Conservation (phyloP, 2,329 filamentous ascomycete genomes). For the Aspergillus sp. region DNA sequence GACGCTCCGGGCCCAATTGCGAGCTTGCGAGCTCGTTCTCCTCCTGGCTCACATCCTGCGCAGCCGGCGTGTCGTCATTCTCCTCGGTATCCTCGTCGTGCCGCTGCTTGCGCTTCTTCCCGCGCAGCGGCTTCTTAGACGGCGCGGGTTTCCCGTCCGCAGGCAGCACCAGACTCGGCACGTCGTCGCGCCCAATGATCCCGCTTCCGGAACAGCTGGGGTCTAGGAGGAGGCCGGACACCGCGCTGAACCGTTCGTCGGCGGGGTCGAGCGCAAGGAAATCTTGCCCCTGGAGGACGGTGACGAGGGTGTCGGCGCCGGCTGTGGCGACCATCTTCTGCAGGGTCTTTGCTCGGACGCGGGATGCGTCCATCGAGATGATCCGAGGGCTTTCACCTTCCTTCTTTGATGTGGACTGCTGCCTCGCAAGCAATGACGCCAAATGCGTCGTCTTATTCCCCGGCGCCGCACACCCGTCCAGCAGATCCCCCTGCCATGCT, state of each 20-base stretch:
- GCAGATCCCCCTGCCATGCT: constrained; percentile 62
- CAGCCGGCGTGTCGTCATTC: background rate
- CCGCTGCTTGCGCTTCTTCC: constrained; percentile 46
- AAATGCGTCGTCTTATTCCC: constrained; percentile 97
- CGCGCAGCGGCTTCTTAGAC: constrained; percentile 13
- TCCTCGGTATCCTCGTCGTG: constrained; percentile 11
- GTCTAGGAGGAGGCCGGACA: constrained; percentile 81
- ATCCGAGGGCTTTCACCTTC: constrained; percentile 46
- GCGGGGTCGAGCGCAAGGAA: constrained; percentile 73
- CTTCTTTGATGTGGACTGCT: constrained; percentile 19
- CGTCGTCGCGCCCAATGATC: constrained; percentile 83
- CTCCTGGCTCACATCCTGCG: constrained; percentile 10
- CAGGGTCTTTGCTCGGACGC: constrained; percentile 66
- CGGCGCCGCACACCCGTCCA: constrained; percentile 93
- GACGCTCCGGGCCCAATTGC: constrained; percentile 57
- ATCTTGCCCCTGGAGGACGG: constrained; percentile 71
- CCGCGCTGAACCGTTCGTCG: constrained; percentile 60
- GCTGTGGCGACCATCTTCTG: constrained; percentile 81
- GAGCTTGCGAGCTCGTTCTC: constrained; percentile 35
- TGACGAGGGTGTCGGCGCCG: constrained; percentile 64
- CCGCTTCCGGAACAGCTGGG: constrained; percentile 95
- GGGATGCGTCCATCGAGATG: constrained; percentile 40
- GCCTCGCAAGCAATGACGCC: constrained; percentile 63
- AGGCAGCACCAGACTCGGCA: constrained; percentile 66
- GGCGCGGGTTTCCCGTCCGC: constrained; percentile 17